Evolutionary conservation across 2,329 filamentous ascomycete species (phyloP).

Genomic region (Sclerotinia sclerotiorum): DNA sequence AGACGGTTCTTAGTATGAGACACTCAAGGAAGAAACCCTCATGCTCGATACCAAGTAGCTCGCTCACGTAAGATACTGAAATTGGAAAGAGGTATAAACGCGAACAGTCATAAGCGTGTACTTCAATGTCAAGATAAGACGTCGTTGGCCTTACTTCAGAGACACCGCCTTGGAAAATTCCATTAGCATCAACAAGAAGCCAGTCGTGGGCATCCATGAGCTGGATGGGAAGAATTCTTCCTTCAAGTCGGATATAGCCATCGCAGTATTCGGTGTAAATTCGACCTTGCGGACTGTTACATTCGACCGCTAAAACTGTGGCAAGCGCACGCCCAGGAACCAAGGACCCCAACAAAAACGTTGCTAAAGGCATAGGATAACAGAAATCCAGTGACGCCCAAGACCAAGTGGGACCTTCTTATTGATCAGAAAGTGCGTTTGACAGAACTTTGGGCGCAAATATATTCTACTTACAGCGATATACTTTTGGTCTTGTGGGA

Average conservation of each 20-base stretch:
- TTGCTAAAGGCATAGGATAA: not conserved
- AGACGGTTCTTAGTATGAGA: not conserved
- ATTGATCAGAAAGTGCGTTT: not conserved
- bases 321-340: not conserved
- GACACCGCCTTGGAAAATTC: no score
- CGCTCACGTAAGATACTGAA: no score
- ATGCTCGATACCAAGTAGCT: no score
- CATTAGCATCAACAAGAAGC: not conserved
- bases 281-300: not conserved
- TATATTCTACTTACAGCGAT: not conserved
- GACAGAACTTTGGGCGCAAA: no score
- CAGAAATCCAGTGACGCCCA: not conserved
- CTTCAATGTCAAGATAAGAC: not conserved
- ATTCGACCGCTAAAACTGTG: not conserved
- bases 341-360: no score
- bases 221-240: not conserved
- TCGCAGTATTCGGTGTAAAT: not conserved
- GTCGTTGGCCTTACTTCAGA: accelerated
- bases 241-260: not conserved
- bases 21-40: not conserved
- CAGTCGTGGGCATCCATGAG: not conserved
- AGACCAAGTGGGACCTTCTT: not conserved
- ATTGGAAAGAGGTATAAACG: not conserved
- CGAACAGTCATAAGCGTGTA: not conserved
- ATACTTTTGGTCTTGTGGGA: no score